phyloP scores from a whole-genome alignment of 2,329 filamentous ascomycete genomes.

The Lizonia empirigonia region DNA sequence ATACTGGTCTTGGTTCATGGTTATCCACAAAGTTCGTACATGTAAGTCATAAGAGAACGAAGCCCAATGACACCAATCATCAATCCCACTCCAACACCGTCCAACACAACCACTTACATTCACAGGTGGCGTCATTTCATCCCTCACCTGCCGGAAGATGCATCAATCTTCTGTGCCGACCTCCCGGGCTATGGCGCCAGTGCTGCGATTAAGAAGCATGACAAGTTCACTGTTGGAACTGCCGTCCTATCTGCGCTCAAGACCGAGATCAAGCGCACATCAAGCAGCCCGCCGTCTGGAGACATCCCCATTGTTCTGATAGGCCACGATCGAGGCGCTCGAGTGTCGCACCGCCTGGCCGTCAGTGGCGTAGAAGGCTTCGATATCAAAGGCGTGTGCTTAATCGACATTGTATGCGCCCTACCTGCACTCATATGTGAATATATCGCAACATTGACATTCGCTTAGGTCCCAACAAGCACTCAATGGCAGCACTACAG shows the following conservation, averaged over 20 bases:
- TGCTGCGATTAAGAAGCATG: constrained; percentile 30
- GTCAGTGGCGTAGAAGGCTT: constrained; percentile 55
- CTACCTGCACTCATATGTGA: neutral
- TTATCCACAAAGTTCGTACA: constrained; percentile 41
- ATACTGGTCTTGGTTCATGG: constrained; percentile 42
- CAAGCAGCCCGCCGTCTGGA: constrained; percentile 5
- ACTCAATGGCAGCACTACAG: constrained; percentile 58
- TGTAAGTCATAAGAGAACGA: constrained; percentile 19
- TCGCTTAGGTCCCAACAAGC: constrained; percentile 61
- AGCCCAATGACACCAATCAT: too few species aligned
- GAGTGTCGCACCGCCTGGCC: constrained; percentile 61
- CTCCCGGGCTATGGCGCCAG: constrained; percentile 43
- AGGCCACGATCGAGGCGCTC: constrained; percentile 63
- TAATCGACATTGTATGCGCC: constrained; percentile 41
- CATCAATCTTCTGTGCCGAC: constrained; percentile 40
- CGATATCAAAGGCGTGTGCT: constrained; percentile 36
- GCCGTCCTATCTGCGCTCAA: constrained; percentile 32
- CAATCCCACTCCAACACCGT: neutral
- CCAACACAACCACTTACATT: neutral
- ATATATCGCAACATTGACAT: too few species aligned
- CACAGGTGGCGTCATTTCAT: constrained; percentile 40
- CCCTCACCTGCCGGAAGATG: constrained; percentile 32
- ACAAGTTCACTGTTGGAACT: constrained; percentile 39
- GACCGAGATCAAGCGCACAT: constrained; percentile 29
- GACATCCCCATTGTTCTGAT: constrained; percentile 49